Base-by-base conservation (phyloP, 768 basidiomycete species). In the Mycena amicta region DNA sequence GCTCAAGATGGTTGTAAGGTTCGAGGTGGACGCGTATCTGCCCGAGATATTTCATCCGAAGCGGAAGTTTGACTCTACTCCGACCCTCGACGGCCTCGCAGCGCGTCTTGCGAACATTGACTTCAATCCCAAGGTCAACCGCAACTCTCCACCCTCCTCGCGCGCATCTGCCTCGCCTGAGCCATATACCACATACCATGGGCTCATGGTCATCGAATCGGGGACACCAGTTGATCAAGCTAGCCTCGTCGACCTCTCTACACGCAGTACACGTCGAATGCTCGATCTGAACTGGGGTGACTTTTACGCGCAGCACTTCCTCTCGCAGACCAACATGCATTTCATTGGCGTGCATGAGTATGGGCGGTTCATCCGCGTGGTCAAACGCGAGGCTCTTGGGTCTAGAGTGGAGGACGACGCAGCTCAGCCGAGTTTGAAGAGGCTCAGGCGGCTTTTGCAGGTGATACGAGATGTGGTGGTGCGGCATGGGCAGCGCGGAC, bases 261-360 rank as follows among this genome's bases (percentile, higher is more conserved):
- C 83, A 2, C 75, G 77, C 31, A 74, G 77, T 5, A 66, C 69
- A 27, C 68, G 54, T 16, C 73, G 67, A 47, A 64, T 67, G 33
- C 57, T 56, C 8, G 63, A 67, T 3, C 74, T 75, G 57, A 75
- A 87, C 64, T 90, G 87, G 87, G 73, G 66, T 27, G 86, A 88
- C 13, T 72, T 75, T 1, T 89, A 84, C 68, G 82, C 85, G 0
- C 89, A 90, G 66, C 71, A 90, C 13, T 86, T 81, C 67, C 79
- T 92, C 54, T 89, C 90, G 5, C 85, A 87, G 66, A 90, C 87
- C 0, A 72, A 79, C 2, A 79, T 83, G 63, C 77, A 85, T 57
- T 85, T 82, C 66, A 72, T 89, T 53, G 89, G 81, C 0, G 71
- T 80, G 40, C 89, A 91, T 67, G 66, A 74, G 15, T 69, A 75